These are phyloP conservation scores for Macrolepiota albuminosa DNA, from an alignment of 768 basidiomycete species.

Conservation along the genomic window DNA sequence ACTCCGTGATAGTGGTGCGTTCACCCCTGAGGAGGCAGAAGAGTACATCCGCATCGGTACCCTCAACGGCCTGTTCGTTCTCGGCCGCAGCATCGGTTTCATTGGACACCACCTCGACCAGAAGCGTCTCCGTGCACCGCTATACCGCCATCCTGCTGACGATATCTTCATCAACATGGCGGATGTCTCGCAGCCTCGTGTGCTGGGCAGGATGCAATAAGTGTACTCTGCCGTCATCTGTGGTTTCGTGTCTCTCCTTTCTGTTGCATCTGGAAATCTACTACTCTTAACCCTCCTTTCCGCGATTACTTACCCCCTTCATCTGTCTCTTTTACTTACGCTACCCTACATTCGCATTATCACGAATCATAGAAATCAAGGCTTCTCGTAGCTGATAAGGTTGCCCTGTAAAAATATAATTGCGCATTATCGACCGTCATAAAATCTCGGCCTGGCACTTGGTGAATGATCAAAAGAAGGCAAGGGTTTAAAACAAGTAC, in stretches of 20 bases:
- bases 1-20: slow-evolving; percentile 86
- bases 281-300: not conserved
- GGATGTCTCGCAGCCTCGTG: slow-evolving; percentile 76
- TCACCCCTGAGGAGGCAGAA: slow-evolving; percentile 92
- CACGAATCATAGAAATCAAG: slow-evolving; percentile 10
- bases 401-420: slow-evolving; percentile 1
- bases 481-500: not conserved
- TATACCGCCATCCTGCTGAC: slow-evolving; percentile 94
- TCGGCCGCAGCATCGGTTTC: slow-evolving; percentile 97
- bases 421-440: not conserved
- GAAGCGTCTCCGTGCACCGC: slow-evolving; percentile 86
- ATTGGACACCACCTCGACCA: slow-evolving; percentile 96
- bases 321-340: not conserved
- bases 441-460: too few species aligned
- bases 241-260: not conserved
- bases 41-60: slow-evolving; percentile 98
- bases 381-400: slow-evolving; percentile 1
- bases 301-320: not conserved
- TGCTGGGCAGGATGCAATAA: slow-evolving; percentile 31
- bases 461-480: not conserved
- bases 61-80: slow-evolving; percentile 94
- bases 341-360: not conserved
- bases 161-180: slow-evolving; percentile 97
- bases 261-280: slow-evolving; percentile 1
- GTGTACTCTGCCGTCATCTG: not conserved